Base-by-base conservation (phyloP, 169 alveolate genomes). In the Cryptosporidium muris region DNA sequence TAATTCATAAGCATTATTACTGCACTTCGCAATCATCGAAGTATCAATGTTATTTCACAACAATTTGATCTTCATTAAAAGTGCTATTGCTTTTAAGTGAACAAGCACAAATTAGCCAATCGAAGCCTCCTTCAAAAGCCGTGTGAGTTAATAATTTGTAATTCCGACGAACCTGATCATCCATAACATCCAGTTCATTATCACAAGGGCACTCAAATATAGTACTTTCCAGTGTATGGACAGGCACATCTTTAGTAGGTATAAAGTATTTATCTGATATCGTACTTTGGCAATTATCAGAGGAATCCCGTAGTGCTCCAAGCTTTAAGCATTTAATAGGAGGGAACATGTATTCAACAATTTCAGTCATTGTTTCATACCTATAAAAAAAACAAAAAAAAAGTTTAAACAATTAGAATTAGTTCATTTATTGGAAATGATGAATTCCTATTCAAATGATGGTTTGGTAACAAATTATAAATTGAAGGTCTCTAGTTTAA, bases 331-430 rank as follows among this genome's bases (percentile, higher is more conserved):
- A 25, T 25, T 25, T 74, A 8, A 89, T 64, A 16, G 90, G 82
- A 1, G 92, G 92, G 80, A 89, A 89, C 92, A 89, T 89, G 63
- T 89, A 88, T 58, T 89, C 92, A 16, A 90, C 89, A 65, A 89
- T 89, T 89, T 89, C 92, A 60, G 91, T 81, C 81, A 89, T 80
- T 2, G 92, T 89, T 65, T 89, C 92, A 56, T 89, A 89, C 52
- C 92, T 89, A 56, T 49, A 51, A 63, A 60, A 37, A 16, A 42
- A 51, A 34, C n/a, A 38, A 38, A 34, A 48, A 47, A 12, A 51
- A 5, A n/a, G 11, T 2, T 3, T 3, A 81, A 66, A 58, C 54
- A 51, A 37, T 38, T 12, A 36, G 51, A n/a, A 56, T 5, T 16
- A 16, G 9, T 8, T 6, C 3, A 11, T 4, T 12, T 34, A 12